Percentiles rank a stretch among this genome's conserved stretches.
These are phyloP conservation scores for Candida labiduridarum DNA, from an alignment of 1,139 yeast species.

Conservation along the genomic window DNA sequence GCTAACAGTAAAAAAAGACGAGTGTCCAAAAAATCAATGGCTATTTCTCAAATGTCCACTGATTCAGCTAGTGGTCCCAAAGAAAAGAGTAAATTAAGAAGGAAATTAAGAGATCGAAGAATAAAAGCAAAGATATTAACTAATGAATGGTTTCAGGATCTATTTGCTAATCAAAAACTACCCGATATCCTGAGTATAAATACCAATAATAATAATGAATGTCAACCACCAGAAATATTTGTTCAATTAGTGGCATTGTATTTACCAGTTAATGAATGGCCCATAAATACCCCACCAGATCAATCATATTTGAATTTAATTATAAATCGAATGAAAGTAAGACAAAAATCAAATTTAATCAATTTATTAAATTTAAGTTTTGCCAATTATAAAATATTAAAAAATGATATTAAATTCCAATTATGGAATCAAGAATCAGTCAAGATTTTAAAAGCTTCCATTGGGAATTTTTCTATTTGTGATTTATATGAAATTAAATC, in stretches of 20 bases:
- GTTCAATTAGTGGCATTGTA: slow-evolving; percentile 18
- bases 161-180: slow-evolving; percentile 16
- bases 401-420: slow-evolving; percentile 9
- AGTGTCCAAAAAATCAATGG: slow-evolving; percentile 18
- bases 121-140: slow-evolving; percentile 23
- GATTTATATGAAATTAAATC: slow-evolving; percentile 18
- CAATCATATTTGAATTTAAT: slow-evolving; percentile 4
- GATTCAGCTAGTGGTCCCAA: slow-evolving; percentile 16
- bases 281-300: slow-evolving; percentile 12
- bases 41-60: slow-evolving; percentile 17
- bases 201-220: not conserved
- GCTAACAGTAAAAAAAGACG: slow-evolving; percentile 10
- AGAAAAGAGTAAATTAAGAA: slow-evolving; percentile 22
- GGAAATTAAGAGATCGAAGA: slow-evolving; percentile 22
- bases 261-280: slow-evolving; percentile 22
- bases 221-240: slow-evolving; percentile 14
- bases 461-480: slow-evolving; percentile 16
- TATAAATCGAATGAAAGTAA: slow-evolving; percentile 5
- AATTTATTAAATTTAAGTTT: slow-evolving; percentile 13
- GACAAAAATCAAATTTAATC: slow-evolving; percentile 7
- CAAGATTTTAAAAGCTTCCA: slow-evolving; percentile 13
- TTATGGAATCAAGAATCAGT: slow-evolving; percentile 17
- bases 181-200: slow-evolving; percentile 6
- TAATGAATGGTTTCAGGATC: slow-evolving; percentile 18
- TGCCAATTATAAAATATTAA: slow-evolving; percentile 15